A percentile compares a stretch with the other conserved stretches of the same genome.
phyloP scores from a whole-genome alignment of 2,329 filamentous ascomycete species.

The Colletotrichum tropicicola region DNA sequence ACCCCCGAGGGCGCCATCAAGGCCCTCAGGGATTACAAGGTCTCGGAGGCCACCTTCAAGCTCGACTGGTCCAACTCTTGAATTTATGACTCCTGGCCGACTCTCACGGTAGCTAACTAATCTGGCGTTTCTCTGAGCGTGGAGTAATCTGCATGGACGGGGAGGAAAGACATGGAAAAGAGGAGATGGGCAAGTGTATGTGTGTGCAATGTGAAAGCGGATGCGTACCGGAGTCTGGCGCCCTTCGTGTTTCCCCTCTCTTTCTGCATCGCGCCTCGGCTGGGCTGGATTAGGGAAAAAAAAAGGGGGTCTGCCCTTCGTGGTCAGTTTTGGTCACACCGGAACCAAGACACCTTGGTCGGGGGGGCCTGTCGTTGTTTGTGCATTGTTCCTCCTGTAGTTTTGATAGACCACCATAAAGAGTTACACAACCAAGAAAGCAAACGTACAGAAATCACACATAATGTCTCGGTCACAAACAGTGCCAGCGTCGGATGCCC shows the following conservation, averaged over 20 bases:
- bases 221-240: slow-evolving; percentile 26
- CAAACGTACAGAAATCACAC: not conserved
- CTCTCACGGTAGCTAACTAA: not conserved
- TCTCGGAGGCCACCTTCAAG: slow-evolving; percentile 78
- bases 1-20: slow-evolving; percentile 77
- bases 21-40: slow-evolving; percentile 77
- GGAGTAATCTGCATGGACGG: not conserved
- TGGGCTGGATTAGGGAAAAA: not conserved
- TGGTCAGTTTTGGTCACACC: not conserved
- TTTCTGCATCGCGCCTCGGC: slow-evolving; percentile 1
- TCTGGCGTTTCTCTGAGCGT: not conserved
- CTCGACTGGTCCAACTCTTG: slow-evolving; percentile 76
- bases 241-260: slow-evolving; percentile 13
- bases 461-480: not conserved
- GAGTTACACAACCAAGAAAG: slow-evolving; percentile 24
- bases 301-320: not conserved
- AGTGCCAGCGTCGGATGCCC: not conserved
- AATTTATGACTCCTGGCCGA: not conserved
- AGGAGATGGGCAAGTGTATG: not conserved
- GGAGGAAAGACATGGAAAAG: not conserved
- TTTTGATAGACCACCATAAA: slow-evolving; percentile 19
- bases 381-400: slow-evolving; percentile 12
- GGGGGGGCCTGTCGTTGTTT: not conserved
- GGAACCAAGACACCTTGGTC: slow-evolving; percentile 1
- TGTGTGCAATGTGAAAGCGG: slow-evolving; percentile 15